These are phyloP conservation scores for Globisporangium heterothallicum DNA, from an alignment of 352 stramenopile genomes.

Conservation along the genomic window DNA sequence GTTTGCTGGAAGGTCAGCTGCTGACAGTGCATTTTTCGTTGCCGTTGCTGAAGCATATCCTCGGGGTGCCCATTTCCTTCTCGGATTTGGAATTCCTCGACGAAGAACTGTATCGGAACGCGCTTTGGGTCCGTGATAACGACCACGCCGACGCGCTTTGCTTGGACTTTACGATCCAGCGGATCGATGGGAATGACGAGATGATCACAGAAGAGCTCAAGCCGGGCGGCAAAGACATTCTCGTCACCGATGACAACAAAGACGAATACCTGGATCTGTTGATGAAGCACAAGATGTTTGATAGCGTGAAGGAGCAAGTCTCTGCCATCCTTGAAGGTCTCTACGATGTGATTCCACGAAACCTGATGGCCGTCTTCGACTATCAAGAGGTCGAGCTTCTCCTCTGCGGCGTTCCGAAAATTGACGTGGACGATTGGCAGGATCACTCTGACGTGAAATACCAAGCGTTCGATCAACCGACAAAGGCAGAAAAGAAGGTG, in stretches of 20 bases:
- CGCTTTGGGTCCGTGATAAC: slow-evolving; percentile 63
- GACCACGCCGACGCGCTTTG: slow-evolving; percentile 53
- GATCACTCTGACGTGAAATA: slow-evolving; percentile 80
- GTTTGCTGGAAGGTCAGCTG: slow-evolving; percentile 67
- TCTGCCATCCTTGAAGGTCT: slow-evolving; percentile 88
- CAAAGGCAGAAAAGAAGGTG: slow-evolving; percentile 49
- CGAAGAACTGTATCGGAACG: slow-evolving; percentile 66
- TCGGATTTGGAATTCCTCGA: slow-evolving; percentile 78
- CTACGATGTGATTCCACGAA: slow-evolving; percentile 86
- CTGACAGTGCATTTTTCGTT: slow-evolving; percentile 74
- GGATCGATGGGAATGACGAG: slow-evolving; percentile 35
- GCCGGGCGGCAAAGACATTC: slow-evolving; percentile 83
- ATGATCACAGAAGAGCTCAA: slow-evolving; percentile 87
- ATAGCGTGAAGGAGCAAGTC: slow-evolving; percentile 88
- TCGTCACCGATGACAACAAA: slow-evolving; percentile 93
- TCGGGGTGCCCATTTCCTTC: slow-evolving; percentile 77
- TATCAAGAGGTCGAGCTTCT: slow-evolving; percentile 95
- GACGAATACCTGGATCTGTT: slow-evolving; percentile 94
- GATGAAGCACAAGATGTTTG: slow-evolving; percentile 92
- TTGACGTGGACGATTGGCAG: slow-evolving; percentile 90
- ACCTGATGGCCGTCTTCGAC: slow-evolving; percentile 88
- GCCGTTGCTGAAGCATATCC: slow-evolving; percentile 76
- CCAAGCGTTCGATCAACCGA: slow-evolving; percentile 58
- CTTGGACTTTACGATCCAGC: slow-evolving; percentile 73
- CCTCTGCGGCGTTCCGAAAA: slow-evolving; percentile 86